Evolutionary conservation across 352 stramenopile species (phyloP), one percentile per base, ranked within the genome.

Genomic region (Pythium utonaiense): DNA sequence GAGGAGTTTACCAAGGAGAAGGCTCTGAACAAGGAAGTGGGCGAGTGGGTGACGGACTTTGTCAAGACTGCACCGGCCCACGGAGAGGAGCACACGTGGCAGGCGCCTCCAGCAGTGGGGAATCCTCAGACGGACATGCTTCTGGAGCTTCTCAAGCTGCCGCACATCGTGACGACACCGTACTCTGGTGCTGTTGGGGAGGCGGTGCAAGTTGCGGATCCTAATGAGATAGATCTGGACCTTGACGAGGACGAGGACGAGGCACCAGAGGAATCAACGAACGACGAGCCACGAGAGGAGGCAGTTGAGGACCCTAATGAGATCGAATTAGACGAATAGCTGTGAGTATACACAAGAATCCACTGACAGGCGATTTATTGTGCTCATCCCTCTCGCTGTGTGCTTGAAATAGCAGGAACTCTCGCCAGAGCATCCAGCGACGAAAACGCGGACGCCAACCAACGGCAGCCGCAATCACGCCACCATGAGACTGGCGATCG

Each of bases 101-200:
- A 33, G 13, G 41, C 42, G 25, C 50, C 50, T 30, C 64, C 21
- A 49, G 69, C 28, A 60, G 71, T 54, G n/a, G 95, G 96, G 2
- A 99, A 98, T 61, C 96, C 93, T 7, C 96, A 99, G 66, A 99
- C 96, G 1, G 97, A 99, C 68, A 52, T 86, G 53, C 75, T 98
- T 27, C 66, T 99, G 51, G 72, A 90, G 49, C 69, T 98, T 45
- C 74, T 99, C 31, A 92, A 96, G 62, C 72, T 99, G 21, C 77
- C 82, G n/a, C 97, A 99, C 64, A 82, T 94, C 21, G 78, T 98
- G 9, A 99, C 97, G 13, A 77, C 93, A 19, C 93, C 96, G n/a
- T 98, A 88, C 66, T 69, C 67, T 5, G 66, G 62, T 16, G 40
- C 8, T n/a, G 30, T 21, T 5, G 33, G 19, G 6, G 41, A 24